Conservation (phyloP, 352 stramenopile genomes). For the Phytophthora rubi region DNA sequence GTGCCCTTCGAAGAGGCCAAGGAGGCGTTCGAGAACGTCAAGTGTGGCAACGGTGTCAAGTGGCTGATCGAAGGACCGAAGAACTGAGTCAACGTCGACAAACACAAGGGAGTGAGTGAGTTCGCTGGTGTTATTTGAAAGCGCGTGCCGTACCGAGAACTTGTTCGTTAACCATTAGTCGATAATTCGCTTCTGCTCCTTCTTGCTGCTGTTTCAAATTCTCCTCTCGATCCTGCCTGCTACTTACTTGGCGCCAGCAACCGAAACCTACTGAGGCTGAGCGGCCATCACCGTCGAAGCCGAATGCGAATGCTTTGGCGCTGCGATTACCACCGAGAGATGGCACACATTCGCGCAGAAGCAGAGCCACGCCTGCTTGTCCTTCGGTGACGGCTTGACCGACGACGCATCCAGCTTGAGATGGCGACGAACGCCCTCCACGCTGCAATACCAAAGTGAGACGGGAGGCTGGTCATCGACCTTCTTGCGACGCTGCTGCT, state of each 20-base stretch:
- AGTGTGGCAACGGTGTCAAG: conserved; percentile 39
- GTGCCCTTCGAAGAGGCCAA: conserved; percentile 40
- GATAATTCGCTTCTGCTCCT: conserved; percentile 2
- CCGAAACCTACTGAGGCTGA: conserved; percentile 9
- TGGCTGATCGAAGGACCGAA: conserved; percentile 44
- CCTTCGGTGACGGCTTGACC: conserved; percentile 19
- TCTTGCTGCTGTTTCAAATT: not conserved
- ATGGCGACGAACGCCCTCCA: conserved; percentile 33
- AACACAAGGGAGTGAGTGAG: not conserved
- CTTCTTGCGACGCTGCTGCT: conserved; percentile 38
- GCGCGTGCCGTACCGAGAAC: not conserved
- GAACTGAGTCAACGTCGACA: conserved; percentile 9
- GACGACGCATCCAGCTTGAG: conserved; percentile 23
- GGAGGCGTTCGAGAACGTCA: conserved; percentile 40
- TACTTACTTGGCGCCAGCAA: conserved; percentile 24
- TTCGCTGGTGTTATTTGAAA: not conserved
- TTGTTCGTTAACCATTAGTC: not conserved
- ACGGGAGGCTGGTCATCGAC: conserved; percentile 32
- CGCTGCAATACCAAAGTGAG: conserved; percentile 51
- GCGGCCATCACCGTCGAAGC: conserved; percentile 4
- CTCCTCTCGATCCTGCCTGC: not conserved
- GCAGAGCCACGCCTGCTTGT: conserved; percentile 60
- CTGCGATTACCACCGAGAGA: conserved; percentile 45
- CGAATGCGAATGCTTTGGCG: conserved; percentile 14
- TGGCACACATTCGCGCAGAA: conserved; percentile 75